These are phyloP conservation scores for barley (Hordeum vulgare) DNA, from an alignment of 176 grass and related monocot species.

Conservation along the genomic window MorexV3_pseudomolecules_assembly NC_058524.1:607309092-607309591, in stretches of 20 bases:
- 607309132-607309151: constrained; percentile 71
- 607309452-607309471: constrained; percentile 2
- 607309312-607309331: not conserved
- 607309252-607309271: constrained; percentile 73
- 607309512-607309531: too few species aligned
- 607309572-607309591: too few species aligned
- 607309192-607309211: constrained; percentile 69
- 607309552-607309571: too few species aligned
- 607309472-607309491: not conserved
- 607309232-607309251: constrained; percentile 63
- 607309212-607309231: constrained; percentile 82
- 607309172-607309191: constrained; percentile 62
- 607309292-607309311: not conserved
- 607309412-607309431: not conserved
- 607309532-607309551: too few species aligned
- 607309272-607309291: constrained; percentile 4
- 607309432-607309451: constrained; percentile 24
- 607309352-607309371: not conserved
- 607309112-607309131: constrained; percentile 59
- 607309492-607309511: not conserved
- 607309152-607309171: constrained; percentile 79
- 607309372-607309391: not conserved
- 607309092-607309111: constrained; percentile 59
- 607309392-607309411: not conserved
- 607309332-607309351: not conserved